A percentile compares a stretch with the other conserved stretches of the same genome.
These are phyloP conservation scores for Fraxinus velutina DNA, from an alignment of 305 asterid genomes.

Conservation along the genomic window DNA sequence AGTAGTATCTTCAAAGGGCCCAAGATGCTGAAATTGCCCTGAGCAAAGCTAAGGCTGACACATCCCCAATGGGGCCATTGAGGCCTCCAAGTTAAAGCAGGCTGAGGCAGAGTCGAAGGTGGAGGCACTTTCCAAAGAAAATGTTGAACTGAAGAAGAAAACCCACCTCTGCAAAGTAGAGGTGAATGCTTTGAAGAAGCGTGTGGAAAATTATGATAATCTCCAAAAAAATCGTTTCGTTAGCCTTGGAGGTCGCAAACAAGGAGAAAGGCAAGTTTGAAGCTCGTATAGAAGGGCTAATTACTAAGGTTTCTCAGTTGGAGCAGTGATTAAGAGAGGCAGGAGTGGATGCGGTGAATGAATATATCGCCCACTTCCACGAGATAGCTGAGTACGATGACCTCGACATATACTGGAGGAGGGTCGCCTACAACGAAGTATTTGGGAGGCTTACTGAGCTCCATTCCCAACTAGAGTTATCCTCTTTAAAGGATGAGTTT, in stretches of 20 bases:
- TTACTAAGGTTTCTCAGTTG: not conserved
- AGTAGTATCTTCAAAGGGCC: not conserved
- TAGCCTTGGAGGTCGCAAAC: not conserved
- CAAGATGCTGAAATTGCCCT: not conserved
- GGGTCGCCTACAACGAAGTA: not conserved
- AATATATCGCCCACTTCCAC: not conserved
- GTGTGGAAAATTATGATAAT: not conserved
- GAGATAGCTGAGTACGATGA: not conserved
- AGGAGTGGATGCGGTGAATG: not conserved
- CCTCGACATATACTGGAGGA: not conserved
- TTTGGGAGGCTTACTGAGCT: too few species aligned
- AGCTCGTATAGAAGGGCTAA: not conserved
- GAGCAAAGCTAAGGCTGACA: not conserved
- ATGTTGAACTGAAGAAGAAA: not conserved
- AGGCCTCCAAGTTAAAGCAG: not conserved
- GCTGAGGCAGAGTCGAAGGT: not conserved
- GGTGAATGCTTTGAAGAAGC: not conserved
- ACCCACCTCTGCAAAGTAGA: not conserved
- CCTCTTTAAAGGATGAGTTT: too few species aligned
- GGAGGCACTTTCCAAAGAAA: not conserved
- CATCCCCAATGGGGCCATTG: not conserved
- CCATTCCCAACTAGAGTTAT: too few species aligned
- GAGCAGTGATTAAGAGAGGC: not conserved
- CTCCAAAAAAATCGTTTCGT: not conserved
- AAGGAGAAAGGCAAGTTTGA: not conserved